Evolutionary conservation across 495 filamentous ascomycete genomes (phyloP).

Genomic region (Coniosporium apollinis): DNA sequence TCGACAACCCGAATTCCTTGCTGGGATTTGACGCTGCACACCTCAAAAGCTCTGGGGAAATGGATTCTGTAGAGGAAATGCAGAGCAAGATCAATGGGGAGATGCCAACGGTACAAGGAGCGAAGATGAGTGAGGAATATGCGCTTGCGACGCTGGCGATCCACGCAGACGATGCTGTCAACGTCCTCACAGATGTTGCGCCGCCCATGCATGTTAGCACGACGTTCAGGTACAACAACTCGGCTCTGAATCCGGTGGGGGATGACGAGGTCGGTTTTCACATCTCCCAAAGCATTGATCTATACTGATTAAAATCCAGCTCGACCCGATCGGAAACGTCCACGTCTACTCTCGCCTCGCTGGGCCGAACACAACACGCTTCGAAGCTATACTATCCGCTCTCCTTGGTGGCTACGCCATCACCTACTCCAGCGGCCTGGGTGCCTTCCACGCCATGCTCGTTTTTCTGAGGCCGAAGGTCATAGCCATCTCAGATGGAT

Average conservation of each 20-base stretch:
- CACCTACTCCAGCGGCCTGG: slow-evolving; percentile 71
- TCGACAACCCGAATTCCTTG: too few relatives aligned
- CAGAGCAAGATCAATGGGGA: too few relatives aligned
- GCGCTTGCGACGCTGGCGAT: slow-evolving; percentile 53
- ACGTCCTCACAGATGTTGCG: slow-evolving; percentile 56
- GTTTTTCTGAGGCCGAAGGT: slow-evolving; percentile 59
- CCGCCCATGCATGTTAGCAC: slow-evolving; percentile 77
- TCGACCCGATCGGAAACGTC: slow-evolving; percentile 2
- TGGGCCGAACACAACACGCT: slow-evolving; percentile 60
- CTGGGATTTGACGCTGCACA: too few relatives aligned
- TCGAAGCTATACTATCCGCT: slow-evolving; percentile 62
- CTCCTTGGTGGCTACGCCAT: slow-evolving; percentile 52
- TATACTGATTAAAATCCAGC: too few relatives aligned
- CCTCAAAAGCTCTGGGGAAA: too few relatives aligned
- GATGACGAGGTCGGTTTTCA: too few relatives aligned
- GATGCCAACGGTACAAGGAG: too few relatives aligned
- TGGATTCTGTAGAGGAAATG: too few relatives aligned
- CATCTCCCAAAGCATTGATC: too few relatives aligned
- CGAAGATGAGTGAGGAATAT: too few relatives aligned
- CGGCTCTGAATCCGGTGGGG: slow-evolving; percentile 33
- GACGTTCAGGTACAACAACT: slow-evolving; percentile 61
- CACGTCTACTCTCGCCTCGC: slow-evolving; percentile 69
- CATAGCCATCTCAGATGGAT: slow-evolving; percentile 64
- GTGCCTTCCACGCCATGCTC: slow-evolving; percentile 75
- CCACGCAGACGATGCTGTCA: slow-evolving; percentile 71